These are phyloP conservation scores for Cylindrotheca closterium DNA, from an alignment of 108 stramenopile genomes.

Conservation along the genomic window DNA sequence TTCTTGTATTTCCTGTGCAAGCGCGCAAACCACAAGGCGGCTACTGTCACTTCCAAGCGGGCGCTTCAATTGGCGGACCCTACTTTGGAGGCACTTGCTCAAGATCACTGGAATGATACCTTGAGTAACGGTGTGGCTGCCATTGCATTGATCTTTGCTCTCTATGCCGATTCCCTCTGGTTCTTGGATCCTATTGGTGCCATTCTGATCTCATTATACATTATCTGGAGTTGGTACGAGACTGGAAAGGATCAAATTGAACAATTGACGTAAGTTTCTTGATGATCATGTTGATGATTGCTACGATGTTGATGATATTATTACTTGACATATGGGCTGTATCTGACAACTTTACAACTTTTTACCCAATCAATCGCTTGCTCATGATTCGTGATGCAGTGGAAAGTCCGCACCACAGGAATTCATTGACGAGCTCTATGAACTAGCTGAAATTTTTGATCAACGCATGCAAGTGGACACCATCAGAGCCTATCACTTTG, in stretches of 20 bases:
- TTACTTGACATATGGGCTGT: no score
- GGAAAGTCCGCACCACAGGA: slow-evolving; percentile 87
- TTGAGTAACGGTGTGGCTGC: slow-evolving; percentile 88
- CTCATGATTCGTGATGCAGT: background rate
- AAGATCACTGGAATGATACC: slow-evolving; percentile 96
- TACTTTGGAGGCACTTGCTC: slow-evolving; percentile 81
- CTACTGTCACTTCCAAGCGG: slow-evolving; percentile 20
- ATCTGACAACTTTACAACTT: no score
- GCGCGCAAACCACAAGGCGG: slow-evolving; percentile 18
- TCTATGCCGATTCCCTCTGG: slow-evolving; percentile 62
- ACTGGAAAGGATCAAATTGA: slow-evolving; percentile 93
- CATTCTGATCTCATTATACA: slow-evolving; percentile 87
- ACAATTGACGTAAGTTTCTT: slow-evolving; percentile 62
- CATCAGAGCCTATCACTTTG: slow-evolving; percentile 92
- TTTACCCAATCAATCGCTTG: background rate
- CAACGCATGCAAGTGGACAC: slow-evolving; percentile 81
- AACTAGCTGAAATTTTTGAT: slow-evolving; percentile 80
- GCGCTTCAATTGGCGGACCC: slow-evolving; percentile 55
- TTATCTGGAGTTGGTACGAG: slow-evolving; percentile 87
- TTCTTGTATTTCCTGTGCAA: slow-evolving; percentile 63
- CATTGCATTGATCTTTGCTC: slow-evolving; percentile 63
- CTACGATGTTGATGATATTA: no score
- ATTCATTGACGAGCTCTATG: slow-evolving; percentile 82
- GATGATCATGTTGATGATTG: no score
- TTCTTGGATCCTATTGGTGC: slow-evolving; percentile 90